Evolutionary conservation across 495 filamentous ascomycete genomes (phyloP), one percentile per base, ranked within the genome.

Genomic region (Talaromyces proteolyticus): DNA sequence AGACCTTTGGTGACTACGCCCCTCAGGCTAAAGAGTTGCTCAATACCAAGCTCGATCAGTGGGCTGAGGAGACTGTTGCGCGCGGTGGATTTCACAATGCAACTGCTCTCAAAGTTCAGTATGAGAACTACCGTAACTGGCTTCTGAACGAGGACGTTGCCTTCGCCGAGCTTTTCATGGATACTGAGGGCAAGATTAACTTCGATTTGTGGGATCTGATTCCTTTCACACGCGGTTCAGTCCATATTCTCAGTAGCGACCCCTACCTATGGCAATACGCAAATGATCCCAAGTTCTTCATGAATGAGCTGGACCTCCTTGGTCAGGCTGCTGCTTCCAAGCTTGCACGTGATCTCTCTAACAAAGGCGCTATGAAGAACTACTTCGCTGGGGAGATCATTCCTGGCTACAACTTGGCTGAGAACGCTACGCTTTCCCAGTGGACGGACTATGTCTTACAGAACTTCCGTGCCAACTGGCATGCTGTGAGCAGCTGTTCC

Each of bases 211-310:
- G 63, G 11, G 64, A 81, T n/a, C 46, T 69, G 0, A 64, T 78
- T 0, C 77, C 78, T 0, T 63, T 72, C 8, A 80, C 77, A 0
- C 67, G 77, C 6, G 80, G 81, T n/a, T 77, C 59, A 40, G 68
- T 80, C 2, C 72, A 69, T 14, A 73, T 84, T 54, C 49, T 55
- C 1, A 62, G 57, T 5, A 50, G 57, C 14, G 59, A 70, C 48
- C 75, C 68, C 1, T 51, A 53, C 12, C 64, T 70, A 42, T 51
- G 47, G 3, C 78, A 74, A 1, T 51, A 71, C 45, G 72, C 80
- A 0, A 69, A 74, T 51, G 65, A 79, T 50, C 71, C 72, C 0
- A 62, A 65, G 44, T 82, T 62, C 64, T 67, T 84, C n/a, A 59
- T 63, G n/a, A 59, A 76, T 34, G 68, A 65, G 19, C 62, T 69